These are phyloP conservation scores for Aureobasidium sp. DNA, from an alignment of 2,329 filamentous ascomycete genomes.

Conservation along the genomic window DNA sequence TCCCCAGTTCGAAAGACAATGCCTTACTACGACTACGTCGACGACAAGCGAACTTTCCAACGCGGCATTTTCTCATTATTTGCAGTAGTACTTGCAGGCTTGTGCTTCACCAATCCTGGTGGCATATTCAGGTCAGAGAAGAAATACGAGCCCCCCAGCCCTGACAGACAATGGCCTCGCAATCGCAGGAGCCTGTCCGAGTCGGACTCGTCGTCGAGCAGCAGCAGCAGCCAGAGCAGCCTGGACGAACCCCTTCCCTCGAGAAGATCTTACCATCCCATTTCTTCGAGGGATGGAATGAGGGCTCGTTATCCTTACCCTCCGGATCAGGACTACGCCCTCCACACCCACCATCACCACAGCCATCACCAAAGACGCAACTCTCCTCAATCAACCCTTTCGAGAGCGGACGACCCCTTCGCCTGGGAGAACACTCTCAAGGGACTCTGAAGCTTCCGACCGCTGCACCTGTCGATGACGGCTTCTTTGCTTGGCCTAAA, in stretches of 20 bases:
- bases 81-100: slow-evolving; percentile 25
- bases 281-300: slow-evolving; percentile 14
- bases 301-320: slow-evolving; percentile 9
- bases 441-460: neutral
- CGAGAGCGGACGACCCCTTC: slow-evolving; percentile 11
- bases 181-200: slow-evolving; percentile 18
- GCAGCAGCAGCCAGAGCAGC: slow-evolving; percentile 21
- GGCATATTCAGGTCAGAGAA: slow-evolving; percentile 30
- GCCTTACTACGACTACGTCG: slow-evolving; percentile 25
- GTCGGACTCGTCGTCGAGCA: slow-evolving; percentile 14
- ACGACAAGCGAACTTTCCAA: slow-evolving; percentile 28
- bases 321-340: neutral
- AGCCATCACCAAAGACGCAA: slow-evolving; percentile 16
- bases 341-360: slow-evolving; percentile 10
- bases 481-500: neutral
- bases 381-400: neutral
- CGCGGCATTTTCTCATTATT: slow-evolving; percentile 27
- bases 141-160: slow-evolving; percentile 21
- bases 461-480: neutral
- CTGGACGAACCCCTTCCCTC: slow-evolving; percentile 26
- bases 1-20: neutral
- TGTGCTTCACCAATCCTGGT: slow-evolving; percentile 31
- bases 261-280: slow-evolving; percentile 15
- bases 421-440: slow-evolving; percentile 14
- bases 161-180: slow-evolving; percentile 21